phyloP scores from a whole-genome alignment of 176 grass and related monocot genomes.

The Olyra latifolia region DNA sequence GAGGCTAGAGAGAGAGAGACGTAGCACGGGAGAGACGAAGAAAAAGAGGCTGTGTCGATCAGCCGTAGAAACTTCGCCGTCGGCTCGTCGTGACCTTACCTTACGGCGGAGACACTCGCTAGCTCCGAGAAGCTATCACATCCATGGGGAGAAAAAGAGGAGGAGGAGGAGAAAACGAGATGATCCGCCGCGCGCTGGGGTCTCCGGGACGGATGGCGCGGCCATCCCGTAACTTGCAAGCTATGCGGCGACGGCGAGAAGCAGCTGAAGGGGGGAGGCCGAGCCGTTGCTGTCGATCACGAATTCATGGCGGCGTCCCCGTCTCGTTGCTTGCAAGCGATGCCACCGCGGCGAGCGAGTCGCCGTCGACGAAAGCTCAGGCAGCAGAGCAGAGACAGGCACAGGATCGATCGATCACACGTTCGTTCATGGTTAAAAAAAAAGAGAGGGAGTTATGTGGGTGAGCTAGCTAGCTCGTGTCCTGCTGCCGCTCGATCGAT shows the following conservation, averaged over 20 bases:
- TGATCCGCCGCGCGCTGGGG: too few relatives aligned
- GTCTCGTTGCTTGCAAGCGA: constrained; percentile 19
- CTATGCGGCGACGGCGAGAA: not conserved
- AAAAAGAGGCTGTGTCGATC: too few relatives aligned
- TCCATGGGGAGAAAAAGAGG: not conserved
- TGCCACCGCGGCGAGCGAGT: constrained; percentile 5
- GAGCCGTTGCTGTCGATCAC: not conserved
- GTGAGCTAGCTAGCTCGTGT: too few relatives aligned
- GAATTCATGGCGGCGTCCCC: not conserved
- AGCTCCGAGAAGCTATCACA: not conserved
- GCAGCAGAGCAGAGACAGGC: too few relatives aligned
- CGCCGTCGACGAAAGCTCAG: constrained; percentile 1
- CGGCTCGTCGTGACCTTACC: not conserved
- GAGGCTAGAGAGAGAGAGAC: not conserved
- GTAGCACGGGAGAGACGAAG: too few relatives aligned
- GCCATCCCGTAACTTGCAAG: constrained; percentile 21
- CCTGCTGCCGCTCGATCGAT: too few relatives aligned
- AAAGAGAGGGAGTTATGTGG: too few relatives aligned
- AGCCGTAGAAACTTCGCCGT: not conserved
- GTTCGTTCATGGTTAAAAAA: too few relatives aligned
- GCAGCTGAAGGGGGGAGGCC: too few relatives aligned
- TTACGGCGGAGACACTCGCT: not conserved
- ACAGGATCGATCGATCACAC: too few relatives aligned
- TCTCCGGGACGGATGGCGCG: too few relatives aligned
- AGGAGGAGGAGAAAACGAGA: too few relatives aligned